Base-by-base conservation (phyloP, 78 protist species). In the Chrysochromulina tobinii region DNA sequence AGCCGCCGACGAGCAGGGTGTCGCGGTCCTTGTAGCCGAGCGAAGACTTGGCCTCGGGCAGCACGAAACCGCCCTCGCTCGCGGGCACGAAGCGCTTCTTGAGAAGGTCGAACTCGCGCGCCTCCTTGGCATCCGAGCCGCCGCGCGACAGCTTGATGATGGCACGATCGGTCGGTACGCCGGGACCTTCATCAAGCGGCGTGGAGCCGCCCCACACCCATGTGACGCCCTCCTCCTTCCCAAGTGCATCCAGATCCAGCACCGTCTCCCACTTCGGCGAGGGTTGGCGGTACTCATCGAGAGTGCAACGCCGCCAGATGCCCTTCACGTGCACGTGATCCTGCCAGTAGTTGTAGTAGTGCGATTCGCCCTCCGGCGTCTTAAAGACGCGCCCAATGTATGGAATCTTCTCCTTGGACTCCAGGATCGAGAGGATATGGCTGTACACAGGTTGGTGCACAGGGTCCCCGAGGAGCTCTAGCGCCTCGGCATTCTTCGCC, bases 141-240 rank as follows among this genome's bases (percentile, higher is more conserved):
- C 93, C 93, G 8, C 59, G 93, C 88, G 93, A 90, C 27, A 90
- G 81, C 67, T 8, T 8, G 59, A 90, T 7, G 58, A 90, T 9
- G 81, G 54, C 75, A 8, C 85, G 81, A 48, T 48, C 85, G 51
- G 12, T 3, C 20, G 73, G 25, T 1, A 38, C 51, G 58, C 61
- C 66, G 20, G 79, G 55, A 12, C 89, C 93, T 3, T 48, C 53
- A 68, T 90, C 93, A 9, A 79, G 89, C 27, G 7, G 59, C 50
- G n/a, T 50, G 20, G 61, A 72, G 61, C 93, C 93, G n/a, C 17
- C 27, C 89, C 89, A 90, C 61, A 90, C 93, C 93, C 93, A 90
- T 23, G 61, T 14, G 75, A 27, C 69, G 50, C 84, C 89, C 89
- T 90, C 77, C 48, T 2, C 51, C 77, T 3, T 14, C 9, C 77